These are phyloP conservation scores for Mycena galopus DNA, from an alignment of 768 basidiomycete species.

Conservation along the genomic window DNA sequence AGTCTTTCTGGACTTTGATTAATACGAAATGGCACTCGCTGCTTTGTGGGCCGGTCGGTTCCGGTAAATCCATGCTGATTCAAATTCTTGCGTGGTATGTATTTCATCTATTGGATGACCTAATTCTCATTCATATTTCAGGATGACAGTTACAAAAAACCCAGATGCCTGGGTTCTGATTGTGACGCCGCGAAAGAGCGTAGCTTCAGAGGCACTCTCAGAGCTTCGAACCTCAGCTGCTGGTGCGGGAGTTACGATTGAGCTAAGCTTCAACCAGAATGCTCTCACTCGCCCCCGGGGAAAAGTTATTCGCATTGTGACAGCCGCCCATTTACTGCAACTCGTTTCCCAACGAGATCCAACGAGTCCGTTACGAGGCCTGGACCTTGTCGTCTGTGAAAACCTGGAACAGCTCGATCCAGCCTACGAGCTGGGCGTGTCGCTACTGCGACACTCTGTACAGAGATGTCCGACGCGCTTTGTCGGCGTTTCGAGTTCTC, in stretches of 20 bases:
- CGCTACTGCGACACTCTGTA: constrained; percentile 75
- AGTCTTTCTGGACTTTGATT: constrained; percentile 85
- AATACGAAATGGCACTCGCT: constrained; percentile 77
- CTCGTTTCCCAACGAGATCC: constrained; percentile 52
- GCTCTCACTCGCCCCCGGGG: constrained; percentile 53
- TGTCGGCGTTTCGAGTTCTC: constrained; percentile 82
- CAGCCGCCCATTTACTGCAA: constrained; percentile 64
- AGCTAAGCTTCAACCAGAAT: constrained; percentile 50
- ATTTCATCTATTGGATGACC: neutral
- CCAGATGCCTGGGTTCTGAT: constrained; percentile 70
- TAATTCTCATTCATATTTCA: constrained; percentile 44
- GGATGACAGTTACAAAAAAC: constrained; percentile 65
- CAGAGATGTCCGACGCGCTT: constrained; percentile 75
- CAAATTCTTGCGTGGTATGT: constrained; percentile 81
- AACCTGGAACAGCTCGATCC: constrained; percentile 87
- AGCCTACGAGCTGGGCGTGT: constrained; percentile 85
- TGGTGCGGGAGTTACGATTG: constrained; percentile 55
- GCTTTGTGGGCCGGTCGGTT: constrained; percentile 82
- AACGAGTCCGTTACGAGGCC: constrained; percentile 48
- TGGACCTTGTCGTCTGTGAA: constrained; percentile 84
- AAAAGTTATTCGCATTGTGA: constrained; percentile 68
- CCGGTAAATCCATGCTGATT: constrained; percentile 84
- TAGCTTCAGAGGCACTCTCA: constrained; percentile 67
- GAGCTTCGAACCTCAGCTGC: constrained; percentile 61
- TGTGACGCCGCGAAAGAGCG: constrained; percentile 69